These are phyloP conservation scores for Teratosphaeriaceae sp. DNA, from an alignment of 2,329 filamentous ascomycete genomes.

Conservation along the genomic window DNA sequence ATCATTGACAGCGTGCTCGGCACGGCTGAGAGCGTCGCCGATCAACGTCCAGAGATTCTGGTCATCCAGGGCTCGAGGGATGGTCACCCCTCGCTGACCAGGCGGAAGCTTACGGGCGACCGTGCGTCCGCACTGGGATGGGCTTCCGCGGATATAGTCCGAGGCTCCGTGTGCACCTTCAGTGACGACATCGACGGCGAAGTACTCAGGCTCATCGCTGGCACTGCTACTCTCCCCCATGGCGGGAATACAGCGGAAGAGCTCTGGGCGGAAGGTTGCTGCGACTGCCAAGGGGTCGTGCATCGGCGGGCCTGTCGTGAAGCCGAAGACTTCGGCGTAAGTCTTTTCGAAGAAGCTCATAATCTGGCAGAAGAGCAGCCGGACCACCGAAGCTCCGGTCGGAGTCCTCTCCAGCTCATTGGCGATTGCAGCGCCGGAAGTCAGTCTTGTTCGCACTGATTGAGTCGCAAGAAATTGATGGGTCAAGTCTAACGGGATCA, in stretches of 20 bases:
- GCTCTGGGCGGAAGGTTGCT: slow-evolving; percentile 55
- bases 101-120: slow-evolving; percentile 52
- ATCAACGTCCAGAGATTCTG: slow-evolving; percentile 70
- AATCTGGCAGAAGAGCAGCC: slow-evolving; percentile 79
- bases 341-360: slow-evolving; percentile 86
- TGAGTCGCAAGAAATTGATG: slow-evolving; percentile 80
- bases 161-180: slow-evolving; percentile 62
- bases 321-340: slow-evolving; percentile 75
- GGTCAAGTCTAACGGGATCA: slow-evolving; percentile 84
- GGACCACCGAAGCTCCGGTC: slow-evolving; percentile 39
- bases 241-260: slow-evolving; percentile 31
- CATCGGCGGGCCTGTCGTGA: slow-evolving; percentile 75
- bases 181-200: slow-evolving; percentile 64
- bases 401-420: slow-evolving; percentile 12
- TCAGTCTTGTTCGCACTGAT: slow-evolving; percentile 60
- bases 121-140: slow-evolving; percentile 53
- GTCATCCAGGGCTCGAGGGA: slow-evolving; percentile 69
- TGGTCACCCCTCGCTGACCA: slow-evolving; percentile 63
- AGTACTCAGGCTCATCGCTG: slow-evolving; percentile 55
- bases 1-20: slow-evolving; percentile 41
- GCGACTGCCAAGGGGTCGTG: slow-evolving; percentile 92
- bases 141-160: slow-evolving; percentile 53
- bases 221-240: neutral
- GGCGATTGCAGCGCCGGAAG: slow-evolving; percentile 35
- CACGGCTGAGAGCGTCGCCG: slow-evolving; percentile 63